A percentile compares a stretch with the other conserved stretches of the same genome.
phyloP scores from a whole-genome alignment of 306 rosid genomes.

The Castanospermum australe region DNA sequence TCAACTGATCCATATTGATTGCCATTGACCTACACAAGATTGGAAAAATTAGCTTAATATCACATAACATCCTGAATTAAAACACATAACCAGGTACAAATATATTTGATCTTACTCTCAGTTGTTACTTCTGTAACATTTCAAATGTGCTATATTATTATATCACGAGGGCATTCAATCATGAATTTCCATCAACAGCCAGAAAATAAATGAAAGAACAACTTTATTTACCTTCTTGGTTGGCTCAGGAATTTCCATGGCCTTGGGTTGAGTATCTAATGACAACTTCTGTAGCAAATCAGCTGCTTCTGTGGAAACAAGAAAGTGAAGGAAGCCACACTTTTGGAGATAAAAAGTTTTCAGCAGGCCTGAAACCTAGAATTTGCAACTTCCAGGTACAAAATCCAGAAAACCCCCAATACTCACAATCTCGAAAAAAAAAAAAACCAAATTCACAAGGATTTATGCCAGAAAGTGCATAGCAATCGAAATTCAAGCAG shows the following conservation, averaged over 20 bases:
- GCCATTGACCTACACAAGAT: slow-evolving; percentile 50
- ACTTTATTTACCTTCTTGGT: slow-evolving; percentile 65
- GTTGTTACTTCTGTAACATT: not conserved
- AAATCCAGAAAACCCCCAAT: not conserved
- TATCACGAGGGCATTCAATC: not conserved
- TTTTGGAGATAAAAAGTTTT: not conserved
- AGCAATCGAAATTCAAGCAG: not conserved
- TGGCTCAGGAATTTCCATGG: slow-evolving; percentile 83
- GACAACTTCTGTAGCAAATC: slow-evolving; percentile 92
- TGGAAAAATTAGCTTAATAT: not conserved
- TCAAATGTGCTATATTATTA: not conserved
- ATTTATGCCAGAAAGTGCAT: not conserved
- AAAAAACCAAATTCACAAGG: not conserved
- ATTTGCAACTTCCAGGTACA: not conserved
- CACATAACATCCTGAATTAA: not conserved
- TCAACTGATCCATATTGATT: slow-evolving; percentile 80
- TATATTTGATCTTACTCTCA: not conserved
- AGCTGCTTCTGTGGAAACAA: slow-evolving; percentile 59
- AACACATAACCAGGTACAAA: not conserved
- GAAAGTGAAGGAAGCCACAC: slow-evolving; percentile 55
- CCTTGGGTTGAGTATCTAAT: slow-evolving; percentile 72
- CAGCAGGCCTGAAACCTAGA: not conserved
- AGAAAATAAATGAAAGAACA: not conserved
- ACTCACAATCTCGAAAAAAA: not conserved
- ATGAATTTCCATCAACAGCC: not conserved